Conservation (phyloP, 805 yeast genomes). For the Hanseniaspora nectarophila region DNA sequence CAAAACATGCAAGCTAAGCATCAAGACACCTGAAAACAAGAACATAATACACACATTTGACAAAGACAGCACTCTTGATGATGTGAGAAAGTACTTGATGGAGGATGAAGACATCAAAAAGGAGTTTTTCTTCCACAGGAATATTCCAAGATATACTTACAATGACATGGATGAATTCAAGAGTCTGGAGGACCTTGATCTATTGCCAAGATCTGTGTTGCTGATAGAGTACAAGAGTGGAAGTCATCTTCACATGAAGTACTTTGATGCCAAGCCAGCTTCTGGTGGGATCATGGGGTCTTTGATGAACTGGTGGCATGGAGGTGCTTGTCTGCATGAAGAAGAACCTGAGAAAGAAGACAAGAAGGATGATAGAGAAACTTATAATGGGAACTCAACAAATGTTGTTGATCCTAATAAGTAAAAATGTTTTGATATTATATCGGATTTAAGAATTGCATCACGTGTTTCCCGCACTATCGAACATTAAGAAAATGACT, state of each 20-base stretch:
- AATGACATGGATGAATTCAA: conserved; percentile 48
- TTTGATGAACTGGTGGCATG: conserved; percentile 29
- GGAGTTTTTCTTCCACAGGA: conserved; percentile 37
- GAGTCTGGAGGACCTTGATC: conserved; percentile 41
- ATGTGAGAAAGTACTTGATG: conserved; percentile 48
- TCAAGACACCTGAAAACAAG: conserved; percentile 58
- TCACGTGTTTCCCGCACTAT: too few species aligned
- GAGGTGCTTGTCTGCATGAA: conserved; percentile 1
- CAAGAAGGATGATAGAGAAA: conserved; percentile 27
- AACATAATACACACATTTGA: conserved; percentile 42
- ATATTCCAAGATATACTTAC: conserved; percentile 52
- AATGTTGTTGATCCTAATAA: conserved; percentile 3
- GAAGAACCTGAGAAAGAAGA: conserved; percentile 6
- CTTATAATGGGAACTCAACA: conserved; percentile 45
- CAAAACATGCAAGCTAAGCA: conserved; percentile 35
- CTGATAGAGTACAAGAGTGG: conserved; percentile 48
- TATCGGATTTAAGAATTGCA: too few species aligned
- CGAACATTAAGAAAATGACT: too few species aligned
- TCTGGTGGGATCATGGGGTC: conserved; percentile 27
- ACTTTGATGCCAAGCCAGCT: conserved; percentile 24
- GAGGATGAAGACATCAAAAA: conserved; percentile 41
- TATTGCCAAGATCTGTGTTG: conserved; percentile 63
- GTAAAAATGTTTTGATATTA: too few species aligned
- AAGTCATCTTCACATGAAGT: conserved; percentile 16
- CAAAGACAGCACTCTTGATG: conserved; percentile 35